Conservation (phyloP, 2,329 filamentous ascomycete genomes). For the Colletotrichum sp. region DNA sequence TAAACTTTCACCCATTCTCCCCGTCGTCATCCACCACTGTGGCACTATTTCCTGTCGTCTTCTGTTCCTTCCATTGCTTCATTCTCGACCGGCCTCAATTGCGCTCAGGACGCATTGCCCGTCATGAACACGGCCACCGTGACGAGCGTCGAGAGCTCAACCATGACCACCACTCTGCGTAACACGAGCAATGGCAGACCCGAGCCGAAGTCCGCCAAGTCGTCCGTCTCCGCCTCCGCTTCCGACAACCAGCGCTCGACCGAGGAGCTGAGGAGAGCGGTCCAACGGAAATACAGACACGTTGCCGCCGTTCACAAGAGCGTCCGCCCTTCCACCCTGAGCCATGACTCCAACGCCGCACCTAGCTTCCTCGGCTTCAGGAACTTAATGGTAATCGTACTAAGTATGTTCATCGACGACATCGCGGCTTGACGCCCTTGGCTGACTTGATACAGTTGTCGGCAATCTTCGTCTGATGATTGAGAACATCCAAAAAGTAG, state of each 20-base stretch:
- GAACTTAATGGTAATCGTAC: conserved; percentile 93
- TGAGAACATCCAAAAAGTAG: conserved; percentile 93
- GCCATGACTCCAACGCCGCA: conserved; percentile 75
- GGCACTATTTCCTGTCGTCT: background rate
- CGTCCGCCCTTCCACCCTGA: conserved; percentile 78
- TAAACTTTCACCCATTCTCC: background rate
- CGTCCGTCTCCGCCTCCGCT: background rate
- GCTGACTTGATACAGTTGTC: conserved; percentile 64
- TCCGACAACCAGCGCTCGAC: conserved; percentile 19
- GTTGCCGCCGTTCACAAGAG: conserved; percentile 83
- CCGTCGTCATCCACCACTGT: conserved; percentile 1
- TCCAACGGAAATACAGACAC: conserved; percentile 82
- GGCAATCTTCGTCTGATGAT: conserved; percentile 94
- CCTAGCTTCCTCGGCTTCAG: conserved; percentile 93
- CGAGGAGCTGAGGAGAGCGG: conserved; percentile 37
- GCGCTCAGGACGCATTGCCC: background rate
- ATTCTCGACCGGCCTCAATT: background rate
- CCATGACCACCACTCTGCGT: conserved; percentile 3
- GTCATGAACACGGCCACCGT: conserved; percentile 47
- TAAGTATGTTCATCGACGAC: conserved; percentile 60
- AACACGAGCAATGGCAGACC: conserved; percentile 20
- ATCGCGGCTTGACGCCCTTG: background rate
- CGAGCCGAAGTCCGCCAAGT: conserved; percentile 18
- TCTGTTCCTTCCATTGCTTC: background rate
- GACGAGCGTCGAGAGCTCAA: conserved; percentile 26